Evolutionary conservation across 495 filamentous ascomycete genomes (phyloP), one percentile per base, ranked within the genome.

Genomic region (Xylaria intraflava): DNA sequence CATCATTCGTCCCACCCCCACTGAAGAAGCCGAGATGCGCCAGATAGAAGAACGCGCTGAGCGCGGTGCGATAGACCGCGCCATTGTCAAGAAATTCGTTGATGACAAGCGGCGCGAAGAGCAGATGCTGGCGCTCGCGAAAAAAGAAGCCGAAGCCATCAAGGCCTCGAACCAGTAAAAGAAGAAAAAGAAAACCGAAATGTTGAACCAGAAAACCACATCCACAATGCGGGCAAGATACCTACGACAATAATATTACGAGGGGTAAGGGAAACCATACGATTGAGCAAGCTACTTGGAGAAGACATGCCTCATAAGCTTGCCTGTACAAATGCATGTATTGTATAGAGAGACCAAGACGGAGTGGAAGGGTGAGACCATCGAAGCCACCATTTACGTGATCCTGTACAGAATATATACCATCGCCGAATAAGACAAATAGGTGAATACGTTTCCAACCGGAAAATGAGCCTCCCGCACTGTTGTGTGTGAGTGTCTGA

Each of bases 51-150:
- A 82, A 51, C 72, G 84, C 59, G 62, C 68, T 36, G 70, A 69
- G 57, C 70, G 67, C 48, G 75, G 74, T 33, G 69, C 73, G 23
- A 59, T 73, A 51, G 86, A 89, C 69, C 69, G 76, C 39, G 78
- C 79, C 60, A 76, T 78, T 53, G 77, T 79, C 61, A 71, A 71
- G 58, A 86, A 82, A 71, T 74, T 74, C 61, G 72, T 79, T 59
- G 83, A 84, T 55, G 78, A 81, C 63, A 74, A 75, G 65, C 82
- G 77, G 75, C 75, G 79, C 62, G 83, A 88, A 66, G 75, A 83
- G 72, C 62, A 60, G 6, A 61, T 71, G 56, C 50, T 74, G 29
- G 64, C 58, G 7, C 12, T 55, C 23, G 64, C 64, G 17, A 59
- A 41, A 26, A 50, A 64, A 27, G 61, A 66, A 45, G 64, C 64